These are phyloP conservation scores for Kwoniella sp. DNA, from an alignment of 768 basidiomycete genomes.

Conservation along the genomic window DNA sequence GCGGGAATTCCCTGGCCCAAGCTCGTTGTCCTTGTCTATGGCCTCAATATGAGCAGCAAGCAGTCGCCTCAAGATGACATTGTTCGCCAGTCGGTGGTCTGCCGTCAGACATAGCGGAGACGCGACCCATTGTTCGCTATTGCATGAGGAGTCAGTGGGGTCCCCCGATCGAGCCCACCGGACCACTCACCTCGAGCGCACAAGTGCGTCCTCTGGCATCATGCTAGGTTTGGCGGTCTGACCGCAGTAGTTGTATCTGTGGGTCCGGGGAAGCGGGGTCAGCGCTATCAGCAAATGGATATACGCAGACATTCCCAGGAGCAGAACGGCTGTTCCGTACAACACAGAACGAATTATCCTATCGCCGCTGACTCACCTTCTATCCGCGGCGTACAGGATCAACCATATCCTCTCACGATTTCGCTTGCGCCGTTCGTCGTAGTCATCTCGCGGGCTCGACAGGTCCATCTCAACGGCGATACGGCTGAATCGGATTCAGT, in stretches of 20 bases:
- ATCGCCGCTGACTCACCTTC: constrained; percentile 2
- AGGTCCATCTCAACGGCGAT: constrained; percentile 17
- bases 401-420: constrained; percentile 20
- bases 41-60: constrained; percentile 14
- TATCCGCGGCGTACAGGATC: constrained; percentile 16
- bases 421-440: constrained; percentile 11
- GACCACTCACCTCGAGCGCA: constrained; percentile 15
- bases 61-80: constrained; percentile 9
- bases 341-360: no score
- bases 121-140: constrained; percentile 9
- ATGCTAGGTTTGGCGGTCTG: constrained; percentile 21
- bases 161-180: no score
- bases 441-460: constrained; percentile 1
- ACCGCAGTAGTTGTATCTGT: constrained; percentile 19
- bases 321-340: no score
- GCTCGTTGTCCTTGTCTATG: constrained; percentile 18
- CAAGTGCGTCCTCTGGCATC: constrained; percentile 20
- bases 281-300: no score
- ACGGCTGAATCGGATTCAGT: not conserved
- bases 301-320: no score
- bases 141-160: no score
- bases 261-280: no score
- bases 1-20: constrained; percentile 3
- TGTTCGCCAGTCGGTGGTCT: constrained; percentile 14
- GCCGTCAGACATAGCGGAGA: constrained; percentile 10